These are phyloP conservation scores for Suillus paluster DNA, from an alignment of 768 basidiomycete genomes.

Conservation along the genomic window DNA sequence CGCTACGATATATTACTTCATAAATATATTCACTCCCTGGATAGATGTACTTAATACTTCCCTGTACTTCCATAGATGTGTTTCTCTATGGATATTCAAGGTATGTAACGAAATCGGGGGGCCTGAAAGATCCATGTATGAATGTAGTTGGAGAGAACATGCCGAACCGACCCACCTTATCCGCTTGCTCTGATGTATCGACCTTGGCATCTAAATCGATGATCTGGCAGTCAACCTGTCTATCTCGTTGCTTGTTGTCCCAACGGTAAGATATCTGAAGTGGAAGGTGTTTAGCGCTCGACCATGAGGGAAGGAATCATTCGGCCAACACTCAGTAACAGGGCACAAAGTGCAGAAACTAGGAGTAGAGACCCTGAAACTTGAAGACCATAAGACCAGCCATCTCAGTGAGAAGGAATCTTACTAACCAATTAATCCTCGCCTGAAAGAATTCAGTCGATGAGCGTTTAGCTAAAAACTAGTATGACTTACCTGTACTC, in stretches of 20 bases:
- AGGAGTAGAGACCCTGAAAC: conserved; percentile 40
- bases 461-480: background rate
- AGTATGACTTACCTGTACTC: conserved; percentile 56
- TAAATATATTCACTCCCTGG: background rate
- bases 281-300: conserved; percentile 28
- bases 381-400: background rate
- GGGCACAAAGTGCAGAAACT: conserved; percentile 61
- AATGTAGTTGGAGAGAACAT: background rate
- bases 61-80: no score
- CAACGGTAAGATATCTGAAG: conserved; percentile 62
- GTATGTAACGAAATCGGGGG: background rate
- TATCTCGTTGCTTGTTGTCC: conserved; percentile 61
- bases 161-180: conserved; percentile 48
- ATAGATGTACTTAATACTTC: background rate
- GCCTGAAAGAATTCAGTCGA: background rate
- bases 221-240: conserved; percentile 50
- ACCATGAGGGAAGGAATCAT: conserved; percentile 20
- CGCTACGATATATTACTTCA: background rate
- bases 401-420: background rate
- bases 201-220: conserved; percentile 47
- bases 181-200: conserved; percentile 65
- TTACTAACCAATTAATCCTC: background rate
- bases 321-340: conserved; percentile 55
- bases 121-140: background rate
- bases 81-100: background rate